Evolutionary conservation across 768 basidiomycete species (phyloP), one percentile per base, ranked within the genome.

Genomic region (Rhizopogon sp.): DNA sequence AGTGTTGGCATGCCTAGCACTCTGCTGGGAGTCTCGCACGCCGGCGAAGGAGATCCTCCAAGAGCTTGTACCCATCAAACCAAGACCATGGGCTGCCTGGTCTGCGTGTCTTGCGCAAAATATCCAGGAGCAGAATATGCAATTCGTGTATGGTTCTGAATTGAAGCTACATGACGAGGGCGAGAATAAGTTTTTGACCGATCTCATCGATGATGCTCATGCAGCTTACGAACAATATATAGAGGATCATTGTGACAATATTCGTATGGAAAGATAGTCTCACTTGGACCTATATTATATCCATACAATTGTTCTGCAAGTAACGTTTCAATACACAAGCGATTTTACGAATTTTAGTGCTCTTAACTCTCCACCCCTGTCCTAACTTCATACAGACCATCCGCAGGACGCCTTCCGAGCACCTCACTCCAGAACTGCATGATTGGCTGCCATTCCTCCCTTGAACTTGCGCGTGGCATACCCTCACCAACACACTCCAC

Each of bases 351-450:
- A 42, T n/a, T 7, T 52, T 4, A 6, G 29, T 33, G 13, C 13
- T 35, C 22, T 44, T 41, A 49, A 37, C 17, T 39, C 8, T 25
- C 44, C 6, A 52, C 55, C 2, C 70, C 63, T 8, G 64, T 79
- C 77, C 85, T 78, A 8, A 92, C 84, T 58, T 90, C 85, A 56
- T 87, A 88, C 56, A 88, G 61, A 9, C 83, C 87, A 5, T 83
- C 79, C 9, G 72, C 75, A 59, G 78, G 77, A 62, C 87, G 79
- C 58, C 74, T 77, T 1, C 71, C 74, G 16, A 94, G 71, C 40
- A 70, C 69, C 64, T 84, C 80, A 60, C 90, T 88, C 92, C 92
- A 95, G 69, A 93, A 93, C 55, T 77, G 73, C 89, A 96, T 93
- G 44, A 94, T 79, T 1, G 84, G 83, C 62, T 83, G 79, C 91